A percentile compares a stretch with the other conserved stretches of the same genome.
phyloP scores from a whole-genome alignment of 2,329 filamentous ascomycete species.

The Fusarium goolgardi region DNA sequence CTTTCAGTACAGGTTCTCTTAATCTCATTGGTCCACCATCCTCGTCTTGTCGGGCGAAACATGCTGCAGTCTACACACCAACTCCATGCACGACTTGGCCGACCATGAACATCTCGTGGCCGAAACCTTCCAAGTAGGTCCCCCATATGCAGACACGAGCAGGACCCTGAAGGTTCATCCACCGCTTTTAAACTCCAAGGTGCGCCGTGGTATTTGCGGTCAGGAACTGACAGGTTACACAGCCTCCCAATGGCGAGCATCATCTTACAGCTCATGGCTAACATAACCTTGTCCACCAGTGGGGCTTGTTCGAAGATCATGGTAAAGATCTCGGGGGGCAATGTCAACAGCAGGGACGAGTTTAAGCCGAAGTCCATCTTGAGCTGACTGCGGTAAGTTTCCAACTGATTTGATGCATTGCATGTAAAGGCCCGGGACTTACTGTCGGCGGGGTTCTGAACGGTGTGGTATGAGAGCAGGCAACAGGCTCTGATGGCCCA shows the following conservation, averaged over 20 bases:
- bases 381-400: constrained; percentile 21
- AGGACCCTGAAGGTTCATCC: neutral
- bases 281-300: constrained; percentile 28
- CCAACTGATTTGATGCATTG: neutral
- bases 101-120: constrained; percentile 29
- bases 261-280: constrained; percentile 41
- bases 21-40: constrained; percentile 35
- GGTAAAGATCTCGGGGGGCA: constrained; percentile 47
- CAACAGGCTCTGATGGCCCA: neutral
- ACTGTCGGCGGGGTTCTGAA: constrained; percentile 33
- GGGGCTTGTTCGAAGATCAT: constrained; percentile 37
- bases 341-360: constrained; percentile 28
- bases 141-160: constrained; percentile 26
- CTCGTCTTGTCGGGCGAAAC: constrained; percentile 38
- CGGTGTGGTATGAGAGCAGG: constrained; percentile 5
- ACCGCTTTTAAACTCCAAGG: constrained; percentile 5
- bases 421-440: neutral
- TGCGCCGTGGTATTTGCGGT: constrained; percentile 21
- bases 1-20: neutral
- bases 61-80: constrained; percentile 43
- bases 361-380: neutral
- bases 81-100: constrained; percentile 26
- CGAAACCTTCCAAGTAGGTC: constrained; percentile 33
- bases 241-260: constrained; percentile 38
- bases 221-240: constrained; percentile 31